phyloP scores from a whole-genome alignment of 2,329 filamentous ascomycete species.

The Aspergillus sp. region DNA sequence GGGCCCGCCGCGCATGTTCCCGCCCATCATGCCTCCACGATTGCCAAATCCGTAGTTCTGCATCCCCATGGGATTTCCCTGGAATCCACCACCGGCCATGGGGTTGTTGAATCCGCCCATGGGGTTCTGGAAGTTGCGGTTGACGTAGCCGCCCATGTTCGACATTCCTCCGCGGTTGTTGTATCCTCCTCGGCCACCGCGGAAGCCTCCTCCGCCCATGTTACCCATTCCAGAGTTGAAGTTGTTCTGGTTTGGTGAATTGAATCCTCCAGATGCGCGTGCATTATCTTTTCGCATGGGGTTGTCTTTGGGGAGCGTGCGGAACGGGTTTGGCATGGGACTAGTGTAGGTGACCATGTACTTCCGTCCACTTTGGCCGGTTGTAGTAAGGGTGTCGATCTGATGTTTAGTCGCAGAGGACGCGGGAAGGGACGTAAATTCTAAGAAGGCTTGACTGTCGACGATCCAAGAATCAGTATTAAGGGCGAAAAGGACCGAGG shows the following conservation, averaged over 20 bases:
- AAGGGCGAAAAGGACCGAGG: not conserved
- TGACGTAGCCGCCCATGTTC: constrained; percentile 52
- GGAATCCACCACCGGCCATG: constrained; percentile 47
- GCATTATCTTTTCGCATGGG: constrained; percentile 69
- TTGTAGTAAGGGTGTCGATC: constrained; percentile 66
- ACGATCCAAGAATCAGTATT: not conserved
- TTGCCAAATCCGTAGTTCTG: constrained; percentile 51
- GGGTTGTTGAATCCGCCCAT: constrained; percentile 46
- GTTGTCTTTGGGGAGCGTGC: constrained; percentile 84
- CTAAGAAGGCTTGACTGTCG: constrained; percentile 72
- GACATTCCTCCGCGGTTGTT: constrained; percentile 29
- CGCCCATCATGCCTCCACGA: constrained; percentile 56
- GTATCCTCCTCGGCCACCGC: constrained; percentile 50
- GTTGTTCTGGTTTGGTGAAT: constrained; percentile 37
- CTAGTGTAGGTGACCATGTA: constrained; percentile 73
- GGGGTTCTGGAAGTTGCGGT: constrained; percentile 50
- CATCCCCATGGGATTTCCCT: constrained; percentile 51
- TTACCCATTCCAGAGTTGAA: constrained; percentile 42
- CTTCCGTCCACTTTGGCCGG: constrained; percentile 61
- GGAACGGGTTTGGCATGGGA: constrained; percentile 80
- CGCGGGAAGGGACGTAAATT: constrained; percentile 79
- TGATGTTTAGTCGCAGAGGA: constrained; percentile 81
- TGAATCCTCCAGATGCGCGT: constrained; percentile 49
- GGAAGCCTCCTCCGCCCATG: constrained; percentile 55
- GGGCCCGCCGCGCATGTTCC: constrained; percentile 54